A percentile compares a stretch with the other conserved stretches of the same genome.
phyloP scores from a whole-genome alignment of 768 basidiomycete species.

The Boletales sp. region DNA sequence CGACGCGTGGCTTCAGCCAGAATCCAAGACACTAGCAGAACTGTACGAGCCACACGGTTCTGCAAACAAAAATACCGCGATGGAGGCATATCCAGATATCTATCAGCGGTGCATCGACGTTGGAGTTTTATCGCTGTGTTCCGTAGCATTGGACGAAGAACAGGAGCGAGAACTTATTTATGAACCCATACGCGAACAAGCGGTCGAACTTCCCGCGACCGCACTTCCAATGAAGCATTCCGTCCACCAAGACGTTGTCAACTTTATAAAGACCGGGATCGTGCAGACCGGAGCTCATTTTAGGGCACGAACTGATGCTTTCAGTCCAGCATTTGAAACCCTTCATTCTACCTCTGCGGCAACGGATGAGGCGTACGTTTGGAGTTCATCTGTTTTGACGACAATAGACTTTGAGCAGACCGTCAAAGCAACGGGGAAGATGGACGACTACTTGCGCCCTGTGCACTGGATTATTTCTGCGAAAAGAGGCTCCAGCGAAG shows the following conservation, averaged over 20 bases:
- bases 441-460: slow-evolving; percentile 34
- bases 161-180: background rate
- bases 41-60: slow-evolving; percentile 27
- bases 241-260: background rate
- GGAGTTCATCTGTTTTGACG: slow-evolving; percentile 12
- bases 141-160: background rate
- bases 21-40: slow-evolving; percentile 34
- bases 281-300: slow-evolving; percentile 3
- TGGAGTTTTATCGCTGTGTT: background rate
- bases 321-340: slow-evolving; percentile 15
- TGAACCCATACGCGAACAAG: background rate
- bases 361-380: slow-evolving; percentile 17
- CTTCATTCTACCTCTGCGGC: slow-evolving; percentile 5
- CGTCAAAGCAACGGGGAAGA: slow-evolving; percentile 2
- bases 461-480: slow-evolving; percentile 44
- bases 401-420: slow-evolving; percentile 19
- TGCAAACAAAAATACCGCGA: slow-evolving; percentile 17
- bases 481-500: slow-evolving; percentile 26
- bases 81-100: background rate
- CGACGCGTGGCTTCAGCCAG: slow-evolving; percentile 37
- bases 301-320: slow-evolving; percentile 9
- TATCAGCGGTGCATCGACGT: background rate
- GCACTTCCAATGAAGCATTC: slow-evolving; percentile 19
- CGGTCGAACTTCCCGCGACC: slow-evolving; percentile 23
- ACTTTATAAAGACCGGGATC: slow-evolving; percentile 24